These are phyloP conservation scores for Alnus glutinosa DNA, from an alignment of 306 rosid genomes.

Conservation along the genomic window DNA sequence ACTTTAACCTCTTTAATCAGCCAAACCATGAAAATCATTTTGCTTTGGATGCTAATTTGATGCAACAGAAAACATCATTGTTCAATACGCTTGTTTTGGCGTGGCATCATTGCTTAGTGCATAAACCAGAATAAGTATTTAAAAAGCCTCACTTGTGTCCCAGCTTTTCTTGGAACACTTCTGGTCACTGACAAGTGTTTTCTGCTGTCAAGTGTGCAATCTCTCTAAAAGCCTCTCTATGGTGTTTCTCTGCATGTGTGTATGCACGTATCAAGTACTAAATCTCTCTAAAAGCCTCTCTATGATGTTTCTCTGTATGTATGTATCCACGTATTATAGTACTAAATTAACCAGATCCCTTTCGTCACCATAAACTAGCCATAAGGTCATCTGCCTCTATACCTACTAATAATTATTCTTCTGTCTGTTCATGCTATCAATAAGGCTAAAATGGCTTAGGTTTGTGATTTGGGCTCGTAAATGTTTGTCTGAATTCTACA, in stretches of 20 bases:
- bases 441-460: not conserved
- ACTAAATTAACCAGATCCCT: not conserved
- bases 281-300: not conserved
- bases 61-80: not conserved
- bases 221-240: not conserved
- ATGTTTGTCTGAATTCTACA: not conserved
- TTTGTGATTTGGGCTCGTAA: not conserved
- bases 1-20: not conserved
- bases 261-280: not conserved
- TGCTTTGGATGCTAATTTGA: not conserved
- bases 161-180: not conserved
- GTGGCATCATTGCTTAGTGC: not conserved
- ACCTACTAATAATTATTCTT: not conserved
- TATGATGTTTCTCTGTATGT: not conserved
- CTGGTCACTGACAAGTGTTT: not conserved
- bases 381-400: not conserved
- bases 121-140: not conserved
- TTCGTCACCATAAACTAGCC: not conserved
- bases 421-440: not conserved
- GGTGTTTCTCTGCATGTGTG: not conserved
- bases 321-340: not conserved
- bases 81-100: not conserved
- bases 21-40: slow-evolving; percentile 1
- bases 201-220: not conserved
- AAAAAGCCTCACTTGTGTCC: not conserved